Base-by-base conservation (phyloP, 805 yeast genomes). In the Torulaspora delbrueckii region DNA sequence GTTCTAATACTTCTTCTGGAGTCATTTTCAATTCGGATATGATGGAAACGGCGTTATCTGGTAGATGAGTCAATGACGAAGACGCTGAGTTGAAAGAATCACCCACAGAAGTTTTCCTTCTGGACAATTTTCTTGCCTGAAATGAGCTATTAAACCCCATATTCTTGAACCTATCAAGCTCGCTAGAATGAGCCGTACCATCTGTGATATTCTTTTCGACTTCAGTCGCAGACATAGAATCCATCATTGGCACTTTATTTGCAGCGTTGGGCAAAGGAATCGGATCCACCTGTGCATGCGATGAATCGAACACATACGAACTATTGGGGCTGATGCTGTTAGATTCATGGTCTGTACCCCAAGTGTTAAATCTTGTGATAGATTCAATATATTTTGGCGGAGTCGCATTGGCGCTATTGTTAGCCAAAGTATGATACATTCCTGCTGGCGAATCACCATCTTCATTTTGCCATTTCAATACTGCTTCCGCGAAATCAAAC, bases 401-500 rank as follows among this genome's bases (percentile, higher is more conserved):
- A 4, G 42, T 39, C 4, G 41, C 37, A 30, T 40, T 40, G 14
- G 27, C 14, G 27, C 44, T 35, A 14, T 40, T 36, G 9, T 30
- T 35, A 14, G 38, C 22, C 23, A 28, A 8, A n/a, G 16, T 23
- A 32, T 22, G 26, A 22, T 38, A 31, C 39, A 41, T 9, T 8
- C n/a, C 38, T 23, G 31, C 35, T 10, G 45, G 35, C 16, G 35
- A 24, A 7, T 30, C 44, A 10, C 42, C 44, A 24, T 45, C 48
- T 22, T 35, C 44, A 13, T 24, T 36, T 32, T 69, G 69, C 85
- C 85, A 81, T 43, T 69, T 68, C 41, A 68, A 62, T 1, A 78
- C 63, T 22, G 75, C 72, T 33, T 72, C 56, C n/a, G 62, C 68
- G 50, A 81, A 82, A 54, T 81, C 81, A 24, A 85, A 68, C 39